Evolutionary conservation across 2,329 filamentous ascomycete genomes (phyloP), one percentile per base, ranked within the genome.

Genomic region (Cladosporium austrohemisphaericum): DNA sequence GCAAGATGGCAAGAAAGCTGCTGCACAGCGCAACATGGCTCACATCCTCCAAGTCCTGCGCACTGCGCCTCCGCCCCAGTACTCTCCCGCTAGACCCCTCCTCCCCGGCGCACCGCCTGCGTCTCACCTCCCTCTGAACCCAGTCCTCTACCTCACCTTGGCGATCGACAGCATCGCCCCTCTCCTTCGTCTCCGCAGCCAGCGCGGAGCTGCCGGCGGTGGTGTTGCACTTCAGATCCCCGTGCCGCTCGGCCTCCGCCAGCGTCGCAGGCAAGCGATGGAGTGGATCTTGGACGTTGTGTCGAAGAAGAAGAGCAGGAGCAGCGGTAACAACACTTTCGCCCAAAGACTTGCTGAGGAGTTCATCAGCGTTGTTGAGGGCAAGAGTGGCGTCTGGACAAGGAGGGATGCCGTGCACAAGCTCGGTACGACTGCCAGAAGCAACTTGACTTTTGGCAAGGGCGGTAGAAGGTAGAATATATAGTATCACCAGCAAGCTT

Each of bases 161-260:
- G 90, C 91, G 25, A 84, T 98, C 62, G 93, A 98, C 76, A 94
- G 88, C 8, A 85, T 98, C 19, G 88, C 91, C 1, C 93, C 93
- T 8, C 78, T 98, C 13, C 75, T 98, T 63, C 85, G 86, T 57
- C 84, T 98, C 63, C 81, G 83, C 48, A 79, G 79, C 53, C 79
- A 89, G 60, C 82, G 82, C 62, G 90, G 89, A 58, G 80, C 86
- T 28, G 88, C 86, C 1, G 92, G 92, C 70, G 93, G 93, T 74
- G 93, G 93, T 68, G 79, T 81, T 28, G 80, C 88, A 10, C 78
- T 96, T 51, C 88, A 92, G 49, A 78, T 96, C 28, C 93, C 93
- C 0, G 76, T 84, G 18, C 92, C 93, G 1, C 75, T 97, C 16
- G 74, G 76, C 1, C 71, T 85, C 55, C 79, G 89, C 53, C 86